These are phyloP conservation scores for Pseudogymnoascus sp. DNA, from an alignment of 2,329 filamentous ascomycete genomes.

Conservation along the genomic window DNA sequence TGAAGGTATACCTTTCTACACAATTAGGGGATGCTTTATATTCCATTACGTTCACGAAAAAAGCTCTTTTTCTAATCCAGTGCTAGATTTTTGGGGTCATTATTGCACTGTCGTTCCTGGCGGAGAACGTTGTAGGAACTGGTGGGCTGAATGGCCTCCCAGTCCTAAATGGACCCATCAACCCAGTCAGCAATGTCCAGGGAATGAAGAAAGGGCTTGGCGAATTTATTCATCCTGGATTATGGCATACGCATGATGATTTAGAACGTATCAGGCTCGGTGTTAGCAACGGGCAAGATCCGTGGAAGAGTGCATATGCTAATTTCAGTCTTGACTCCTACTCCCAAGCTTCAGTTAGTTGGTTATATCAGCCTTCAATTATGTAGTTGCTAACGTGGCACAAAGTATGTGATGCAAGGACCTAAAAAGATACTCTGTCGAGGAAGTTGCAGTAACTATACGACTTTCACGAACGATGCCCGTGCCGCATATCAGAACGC, in stretches of 20 bases:
- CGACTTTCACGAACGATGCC: slow-evolving; percentile 29
- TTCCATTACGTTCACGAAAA: neutral
- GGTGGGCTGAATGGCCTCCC: slow-evolving; percentile 18
- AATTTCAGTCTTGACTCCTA: slow-evolving; percentile 12
- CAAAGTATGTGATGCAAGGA: slow-evolving; percentile 25
- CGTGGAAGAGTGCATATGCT: slow-evolving; percentile 11
- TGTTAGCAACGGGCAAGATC: slow-evolving; percentile 13
- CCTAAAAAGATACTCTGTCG: slow-evolving; percentile 28
- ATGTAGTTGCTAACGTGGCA: neutral
- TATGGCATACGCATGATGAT: slow-evolving; percentile 29
- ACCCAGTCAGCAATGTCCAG: slow-evolving; percentile 10
- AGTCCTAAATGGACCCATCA: slow-evolving; percentile 22
- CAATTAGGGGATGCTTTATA: neutral
- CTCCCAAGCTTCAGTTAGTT: neutral
- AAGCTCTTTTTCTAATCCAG: neutral
- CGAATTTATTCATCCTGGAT: slow-evolving; percentile 26
- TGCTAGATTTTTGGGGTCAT: neutral
- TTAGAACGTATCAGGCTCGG: slow-evolving; percentile 24
- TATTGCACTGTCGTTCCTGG: neutral
- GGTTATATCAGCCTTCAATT: neutral
- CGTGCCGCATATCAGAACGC: slow-evolving; percentile 35
- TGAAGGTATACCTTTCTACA: neutral
- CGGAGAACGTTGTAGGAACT: slow-evolving; percentile 8
- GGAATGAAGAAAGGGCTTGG: neutral
- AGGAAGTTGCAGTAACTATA: slow-evolving; percentile 30